Conservation (phyloP, 1,284 basidiomycete genomes). For the Chondrostereum purpureum region DNA sequence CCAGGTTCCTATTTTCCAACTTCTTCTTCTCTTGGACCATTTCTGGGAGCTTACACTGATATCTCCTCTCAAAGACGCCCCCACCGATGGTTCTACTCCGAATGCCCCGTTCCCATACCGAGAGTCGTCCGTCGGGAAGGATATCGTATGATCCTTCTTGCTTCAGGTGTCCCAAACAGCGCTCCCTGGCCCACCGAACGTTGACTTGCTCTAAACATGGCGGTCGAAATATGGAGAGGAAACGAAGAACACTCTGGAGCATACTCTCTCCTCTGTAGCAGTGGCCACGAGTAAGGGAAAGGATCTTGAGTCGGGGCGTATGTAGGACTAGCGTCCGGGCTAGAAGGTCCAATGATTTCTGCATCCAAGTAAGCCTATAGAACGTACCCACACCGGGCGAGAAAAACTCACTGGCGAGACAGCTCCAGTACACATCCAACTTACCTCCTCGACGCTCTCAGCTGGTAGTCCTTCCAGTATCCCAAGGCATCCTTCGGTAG, state of each 20-base stretch:
- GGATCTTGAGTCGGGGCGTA: conserved; percentile 28
- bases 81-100: conserved; percentile 6
- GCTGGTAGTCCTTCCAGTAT: neutral
- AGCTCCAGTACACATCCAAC: neutral
- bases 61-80: conserved; percentile 8
- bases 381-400: too few relatives aligned
- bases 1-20: too few relatives aligned
- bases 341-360: conserved; percentile 34
- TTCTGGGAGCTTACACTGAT: conserved; percentile 9
- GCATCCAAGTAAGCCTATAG: neutral
- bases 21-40: too few relatives aligned
- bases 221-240: conserved; percentile 16
- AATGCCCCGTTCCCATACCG: conserved; percentile 10
- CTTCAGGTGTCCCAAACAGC: conserved; percentile 38
- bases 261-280: conserved; percentile 37
- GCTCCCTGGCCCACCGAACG: conserved; percentile 38
- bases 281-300: conserved; percentile 40
- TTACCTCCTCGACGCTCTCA: conserved; percentile 1
- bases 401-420: neutral
- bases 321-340: conserved; percentile 26
- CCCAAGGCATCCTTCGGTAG: neutral
- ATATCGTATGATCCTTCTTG: conserved; percentile 19
- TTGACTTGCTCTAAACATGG: conserved; percentile 30
- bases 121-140: conserved; percentile 4
- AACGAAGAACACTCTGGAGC: conserved; percentile 12